These are phyloP conservation scores for Colletotrichum falcatum DNA, from an alignment of 2,329 filamentous ascomycete genomes.

Conservation along the genomic window DNA sequence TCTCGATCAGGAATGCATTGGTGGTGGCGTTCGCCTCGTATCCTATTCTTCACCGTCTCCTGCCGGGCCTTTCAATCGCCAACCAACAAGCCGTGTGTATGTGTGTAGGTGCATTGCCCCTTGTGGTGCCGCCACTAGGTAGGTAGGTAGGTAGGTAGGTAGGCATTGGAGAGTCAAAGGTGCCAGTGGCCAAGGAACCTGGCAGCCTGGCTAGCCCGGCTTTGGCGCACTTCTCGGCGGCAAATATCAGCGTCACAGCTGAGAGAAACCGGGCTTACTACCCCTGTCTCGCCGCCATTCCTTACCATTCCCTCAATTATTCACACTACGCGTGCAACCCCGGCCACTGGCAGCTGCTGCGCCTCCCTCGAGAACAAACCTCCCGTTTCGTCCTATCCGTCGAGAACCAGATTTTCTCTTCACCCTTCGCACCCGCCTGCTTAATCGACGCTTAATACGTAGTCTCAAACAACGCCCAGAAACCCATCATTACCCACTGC, in stretches of 20 bases:
- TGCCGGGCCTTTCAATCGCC: background rate
- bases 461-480: background rate
- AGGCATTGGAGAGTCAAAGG: background rate
- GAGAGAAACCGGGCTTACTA: conserved; percentile 22
- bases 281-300: background rate
- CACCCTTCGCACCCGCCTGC: background rate
- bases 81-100: too few relatives aligned
- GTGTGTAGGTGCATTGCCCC: too few relatives aligned
- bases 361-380: conserved; percentile 25
- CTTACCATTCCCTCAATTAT: too few relatives aligned
- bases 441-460: conserved; percentile 9
- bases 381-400: conserved; percentile 16
- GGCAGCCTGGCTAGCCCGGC: background rate
- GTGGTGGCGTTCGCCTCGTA: conserved; percentile 10
- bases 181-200: conserved; percentile 18
- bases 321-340: conserved; percentile 29
- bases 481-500: background rate
- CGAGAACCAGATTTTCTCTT: conserved; percentile 5
- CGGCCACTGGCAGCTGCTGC: conserved; percentile 36
- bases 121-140: too few relatives aligned
- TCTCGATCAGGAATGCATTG: conserved; percentile 2
- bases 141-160: too few relatives aligned
- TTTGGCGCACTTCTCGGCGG: background rate
- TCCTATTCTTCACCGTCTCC: too few relatives aligned
- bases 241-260: background rate